These are phyloP conservation scores for Vitis riparia DNA, from an alignment of 164 flowering plant species.

Conservation along the genomic window DNA sequence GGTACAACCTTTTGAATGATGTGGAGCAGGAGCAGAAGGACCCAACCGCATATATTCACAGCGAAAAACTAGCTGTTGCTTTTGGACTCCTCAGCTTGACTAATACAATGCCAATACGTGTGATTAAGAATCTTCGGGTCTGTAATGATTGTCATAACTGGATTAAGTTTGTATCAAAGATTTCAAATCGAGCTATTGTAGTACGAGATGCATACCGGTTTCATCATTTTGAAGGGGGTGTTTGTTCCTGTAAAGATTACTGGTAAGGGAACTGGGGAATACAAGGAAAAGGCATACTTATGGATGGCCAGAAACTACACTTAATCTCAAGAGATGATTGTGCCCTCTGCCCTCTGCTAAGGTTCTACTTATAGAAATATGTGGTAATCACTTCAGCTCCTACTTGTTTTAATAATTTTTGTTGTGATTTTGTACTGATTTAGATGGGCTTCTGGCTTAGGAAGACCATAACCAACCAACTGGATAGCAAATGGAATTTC, in stretches of 20 bases:
- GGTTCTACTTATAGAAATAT: too few relatives aligned
- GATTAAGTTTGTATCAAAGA: constrained; percentile 35
- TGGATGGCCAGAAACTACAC: too few relatives aligned
- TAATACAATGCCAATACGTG: constrained; percentile 23
- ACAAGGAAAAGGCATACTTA: too few relatives aligned
- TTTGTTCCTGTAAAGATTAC: constrained; percentile 39
- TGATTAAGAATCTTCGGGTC: constrained; percentile 38
- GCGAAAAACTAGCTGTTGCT: constrained; percentile 40
- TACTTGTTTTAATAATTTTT: too few relatives aligned
- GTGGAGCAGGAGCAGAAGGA: constrained; percentile 32
- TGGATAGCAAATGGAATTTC: too few relatives aligned
- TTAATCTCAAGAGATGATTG: too few relatives aligned
- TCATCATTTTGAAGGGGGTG: constrained; percentile 38
- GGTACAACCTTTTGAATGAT: constrained; percentile 26
- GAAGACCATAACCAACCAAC: too few relatives aligned
- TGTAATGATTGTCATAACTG: constrained; percentile 43
- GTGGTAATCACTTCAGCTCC: too few relatives aligned
- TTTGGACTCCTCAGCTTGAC: constrained; percentile 37
- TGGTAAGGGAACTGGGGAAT: constrained; percentile 19
- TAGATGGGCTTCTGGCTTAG: too few relatives aligned
- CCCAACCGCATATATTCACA: constrained; percentile 26
- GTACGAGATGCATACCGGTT: constrained; percentile 36
- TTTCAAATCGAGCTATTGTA: constrained; percentile 28
- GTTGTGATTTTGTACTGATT: too few relatives aligned
- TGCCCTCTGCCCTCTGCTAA: too few relatives aligned